Conservation (phyloP, 1,284 basidiomycete species). For the Malassezia obtusa region DNA sequence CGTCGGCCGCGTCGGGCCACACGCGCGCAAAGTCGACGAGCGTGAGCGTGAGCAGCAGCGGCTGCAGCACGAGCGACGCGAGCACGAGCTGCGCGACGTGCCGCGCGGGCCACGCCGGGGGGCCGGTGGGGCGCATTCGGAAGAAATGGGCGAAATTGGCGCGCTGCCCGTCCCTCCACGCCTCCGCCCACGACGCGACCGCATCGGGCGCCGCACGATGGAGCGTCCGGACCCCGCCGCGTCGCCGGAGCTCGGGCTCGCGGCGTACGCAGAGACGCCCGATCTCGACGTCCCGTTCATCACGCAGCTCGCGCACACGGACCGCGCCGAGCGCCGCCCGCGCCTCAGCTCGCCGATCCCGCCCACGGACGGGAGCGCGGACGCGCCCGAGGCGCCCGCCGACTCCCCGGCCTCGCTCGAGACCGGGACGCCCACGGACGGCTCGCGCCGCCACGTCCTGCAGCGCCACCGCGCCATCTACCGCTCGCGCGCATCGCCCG, state of each 20-base stretch:
- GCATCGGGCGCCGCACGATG: background rate
- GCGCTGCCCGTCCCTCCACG: background rate
- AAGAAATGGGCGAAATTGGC: background rate
- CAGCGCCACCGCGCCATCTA: conserved; percentile 9
- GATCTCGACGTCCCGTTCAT: conserved; percentile 1
- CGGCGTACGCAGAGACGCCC: background rate
- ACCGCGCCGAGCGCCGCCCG: background rate
- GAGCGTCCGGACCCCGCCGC: background rate
- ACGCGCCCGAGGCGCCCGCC: background rate
- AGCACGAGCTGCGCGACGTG: conserved; percentile 4
- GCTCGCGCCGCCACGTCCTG: background rate
- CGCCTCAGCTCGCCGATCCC: background rate
- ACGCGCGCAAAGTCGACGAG: conserved; percentile 12
- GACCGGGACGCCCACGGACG: background rate
- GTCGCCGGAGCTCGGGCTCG: background rate
- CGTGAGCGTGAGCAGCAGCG: conserved; percentile 1
- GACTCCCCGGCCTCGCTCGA: background rate
- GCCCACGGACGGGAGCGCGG: background rate
- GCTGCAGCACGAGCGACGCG: conserved; percentile 8
- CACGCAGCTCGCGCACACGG: background rate
- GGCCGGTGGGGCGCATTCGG: background rate
- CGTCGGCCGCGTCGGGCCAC: background rate
- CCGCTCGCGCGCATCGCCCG: conserved; percentile 6
- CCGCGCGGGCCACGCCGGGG: background rate
- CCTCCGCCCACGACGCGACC: background rate